A percentile compares a stretch with the other conserved stretches of the same genome.
phyloP scores from a whole-genome alignment of 768 basidiomycete genomes.

The Naganishia friedmannii region DNA sequence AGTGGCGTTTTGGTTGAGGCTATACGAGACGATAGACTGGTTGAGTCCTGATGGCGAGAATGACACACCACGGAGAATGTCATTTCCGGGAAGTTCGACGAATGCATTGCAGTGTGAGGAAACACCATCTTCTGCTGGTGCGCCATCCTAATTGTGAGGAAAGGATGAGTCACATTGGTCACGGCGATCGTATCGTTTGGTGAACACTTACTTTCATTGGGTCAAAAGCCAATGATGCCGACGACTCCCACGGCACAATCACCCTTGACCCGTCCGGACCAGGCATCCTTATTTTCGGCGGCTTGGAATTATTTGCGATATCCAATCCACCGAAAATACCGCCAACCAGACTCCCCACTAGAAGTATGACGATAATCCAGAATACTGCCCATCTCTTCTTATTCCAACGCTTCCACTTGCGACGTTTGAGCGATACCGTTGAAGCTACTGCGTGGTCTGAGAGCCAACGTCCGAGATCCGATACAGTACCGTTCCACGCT shows the following conservation, averaged over 20 bases:
- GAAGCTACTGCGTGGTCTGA: neutral
- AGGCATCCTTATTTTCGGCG: neutral
- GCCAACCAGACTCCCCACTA: slow-evolving; percentile 24
- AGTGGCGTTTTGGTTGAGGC: slow-evolving; percentile 33
- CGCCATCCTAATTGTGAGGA: slow-evolving; percentile 33
- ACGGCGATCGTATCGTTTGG: neutral
- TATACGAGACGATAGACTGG: slow-evolving; percentile 39
- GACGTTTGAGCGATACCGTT: neutral
- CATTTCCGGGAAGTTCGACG: slow-evolving; percentile 17
- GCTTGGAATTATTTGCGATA: slow-evolving; percentile 12
- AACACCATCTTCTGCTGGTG: slow-evolving; percentile 38
- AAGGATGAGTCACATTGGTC: neutral
- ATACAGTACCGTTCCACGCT: slow-evolving; percentile 1
- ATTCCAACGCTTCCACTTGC: slow-evolving; percentile 25
- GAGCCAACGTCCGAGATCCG: slow-evolving; percentile 9
- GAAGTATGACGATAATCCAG: neutral
- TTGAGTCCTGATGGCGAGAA: slow-evolving; percentile 41
- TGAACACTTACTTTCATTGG: slow-evolving; percentile 16
- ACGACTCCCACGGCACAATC: slow-evolving; percentile 26
- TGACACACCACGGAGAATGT: slow-evolving; percentile 31
- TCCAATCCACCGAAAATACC: slow-evolving; percentile 30
- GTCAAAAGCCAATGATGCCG: slow-evolving; percentile 22
- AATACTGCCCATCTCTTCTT: slow-evolving; percentile 20
- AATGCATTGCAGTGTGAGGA: slow-evolving; percentile 42
- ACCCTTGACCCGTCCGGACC: slow-evolving; percentile 20